Evolutionary conservation across 176 grass and related monocot species (phyloP), one percentile per base, ranked within the genome.

Genomic region (Cenchrus fungigraminus): DNA sequence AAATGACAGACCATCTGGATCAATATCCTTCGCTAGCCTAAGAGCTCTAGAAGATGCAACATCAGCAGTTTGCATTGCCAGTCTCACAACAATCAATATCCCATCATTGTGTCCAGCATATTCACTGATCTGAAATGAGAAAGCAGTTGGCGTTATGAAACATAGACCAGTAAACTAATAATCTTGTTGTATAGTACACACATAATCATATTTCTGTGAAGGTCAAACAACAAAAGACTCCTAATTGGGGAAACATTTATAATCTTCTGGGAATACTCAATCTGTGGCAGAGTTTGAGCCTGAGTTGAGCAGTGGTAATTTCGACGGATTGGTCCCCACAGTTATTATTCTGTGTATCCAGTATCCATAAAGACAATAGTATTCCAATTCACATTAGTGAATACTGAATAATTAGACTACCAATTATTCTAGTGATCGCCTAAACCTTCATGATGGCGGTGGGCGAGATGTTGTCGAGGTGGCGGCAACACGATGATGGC

Each of bases 71-170:
- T 99, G 97, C 85, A 95, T 88, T 79, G 97, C 97, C 52, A 93
- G 86, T 87, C 96, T 91, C 85, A 96, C 89, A 74, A 99, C 84
- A 80, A 99, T 84, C 88, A 99, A 84, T 91, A 99, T 89, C 13
- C 90, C 93, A 90, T 99, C 97, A 77, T 96, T 99, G 79, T 92
- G 89, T 63, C 91, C 94, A 73, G 88, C 97, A 86, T 94, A 92
- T 53, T 96, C 93, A 81, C 85, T 90, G 58, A 99, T 86, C 97
- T 99, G 89, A 80, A 97, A 88, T 63, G 72, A 83, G 80, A 81
- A 56, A 82, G 72, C 16, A 52, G 14, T 64, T 5, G 45, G 3
- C 13, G 76, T 81, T 51, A 83, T 66, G 43, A 60, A 63, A 42
- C 60, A 71, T 65, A 52, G 62, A 76, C 74, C 20, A 8, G 55